Base-by-base conservation (phyloP, 1,284 basidiomycete species). In the Abortiporus biennis region DNA sequence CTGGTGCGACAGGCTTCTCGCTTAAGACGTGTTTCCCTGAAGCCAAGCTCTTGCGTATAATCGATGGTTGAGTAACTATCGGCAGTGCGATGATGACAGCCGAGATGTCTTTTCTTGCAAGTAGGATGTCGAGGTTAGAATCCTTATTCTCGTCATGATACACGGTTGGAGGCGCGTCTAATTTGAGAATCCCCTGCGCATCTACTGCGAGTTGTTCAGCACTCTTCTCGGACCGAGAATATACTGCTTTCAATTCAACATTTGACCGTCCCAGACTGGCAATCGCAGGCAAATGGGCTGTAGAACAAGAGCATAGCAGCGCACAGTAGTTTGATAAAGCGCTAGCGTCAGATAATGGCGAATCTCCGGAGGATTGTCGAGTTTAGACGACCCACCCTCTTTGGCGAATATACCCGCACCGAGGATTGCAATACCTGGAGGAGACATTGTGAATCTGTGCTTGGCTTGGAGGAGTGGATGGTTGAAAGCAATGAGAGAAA, bases 1-100 rank as follows among this genome's bases (percentile, higher is more conserved):
- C 78, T 29, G 79, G 69, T 1, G 79, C 86, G n/a, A 92, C 71
- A 4, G 91, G 91, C 56, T 93, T 93, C 69, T 92, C 85, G 59
- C 81, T 85, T 43, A 93, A 60, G 38, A 93, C 88, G 54, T 92
- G 85, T 64, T 93, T 93, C 17, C 89, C 87, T 0, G 85, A 82
- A 9, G 66, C 69, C 30, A 84, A 64, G 1, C 74, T 71, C 52
- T 73, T 74, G 44, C 78, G 61, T 45, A 93, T 67, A 41, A 91
- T 66, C 6, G 64, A 63, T 1, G 89, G 87, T 58, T 91, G 88
- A 9, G 71, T 54, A 0, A 76, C 75, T 58, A 93, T 92, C 0
- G 91, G 90, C 8, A 93, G 68, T 1, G 77, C 80, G 38, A 92
- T 65, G 55, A 91, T 75, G 34, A 92, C 85, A 15, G 80, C 78